phyloP scores from a whole-genome alignment of 371 early-diverging fungal genomes.

The Syncephalastrum monosporum region DNA sequence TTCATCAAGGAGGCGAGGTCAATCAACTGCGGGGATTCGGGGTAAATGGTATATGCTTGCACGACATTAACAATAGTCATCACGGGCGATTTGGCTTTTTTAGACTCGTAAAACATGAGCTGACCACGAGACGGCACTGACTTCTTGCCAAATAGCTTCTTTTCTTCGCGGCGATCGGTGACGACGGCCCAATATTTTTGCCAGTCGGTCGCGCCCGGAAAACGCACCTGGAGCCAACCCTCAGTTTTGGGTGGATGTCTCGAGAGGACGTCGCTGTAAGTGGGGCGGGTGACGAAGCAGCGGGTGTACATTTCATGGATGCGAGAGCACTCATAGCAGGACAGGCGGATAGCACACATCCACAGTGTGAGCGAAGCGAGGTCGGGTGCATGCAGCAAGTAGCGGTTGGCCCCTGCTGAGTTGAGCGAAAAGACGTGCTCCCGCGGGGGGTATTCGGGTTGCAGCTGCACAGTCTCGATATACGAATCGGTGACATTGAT shows the following conservation, averaged over 20 bases:
- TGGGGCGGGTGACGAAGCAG: constrained; percentile 47
- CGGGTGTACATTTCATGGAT: constrained; percentile 78
- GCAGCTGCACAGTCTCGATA: constrained; percentile 39
- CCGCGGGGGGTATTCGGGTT: constrained; percentile 30
- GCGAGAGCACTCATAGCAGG: constrained; percentile 75
- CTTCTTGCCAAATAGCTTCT: constrained; percentile 59
- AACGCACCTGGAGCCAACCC: constrained; percentile 61
- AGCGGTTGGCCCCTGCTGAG: constrained; percentile 68
- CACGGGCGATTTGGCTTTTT: constrained; percentile 59
- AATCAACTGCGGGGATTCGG: constrained; percentile 49
- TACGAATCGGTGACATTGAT: constrained; percentile 71
- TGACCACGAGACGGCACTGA: constrained; percentile 50
- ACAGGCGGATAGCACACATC: constrained; percentile 70
- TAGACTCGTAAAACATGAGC: constrained; percentile 57
- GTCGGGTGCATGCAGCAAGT: constrained; percentile 50
- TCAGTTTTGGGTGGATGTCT: constrained; percentile 28
- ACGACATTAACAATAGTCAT: constrained; percentile 58
- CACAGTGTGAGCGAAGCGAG: constrained; percentile 29
- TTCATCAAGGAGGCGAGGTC: constrained; percentile 42
- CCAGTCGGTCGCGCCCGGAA: constrained; percentile 67
- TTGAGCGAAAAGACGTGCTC: constrained; percentile 57
- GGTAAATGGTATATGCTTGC: constrained; percentile 76
- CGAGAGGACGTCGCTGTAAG: neutral
- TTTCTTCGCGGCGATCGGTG: constrained; percentile 50
- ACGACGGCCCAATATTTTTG: constrained; percentile 62